A percentile compares a stretch with the other conserved stretches of the same genome.
Evolutionary conservation across 768 basidiomycete genomes (phyloP).

Genomic region (Rhizopogon vinicolor): DNA sequence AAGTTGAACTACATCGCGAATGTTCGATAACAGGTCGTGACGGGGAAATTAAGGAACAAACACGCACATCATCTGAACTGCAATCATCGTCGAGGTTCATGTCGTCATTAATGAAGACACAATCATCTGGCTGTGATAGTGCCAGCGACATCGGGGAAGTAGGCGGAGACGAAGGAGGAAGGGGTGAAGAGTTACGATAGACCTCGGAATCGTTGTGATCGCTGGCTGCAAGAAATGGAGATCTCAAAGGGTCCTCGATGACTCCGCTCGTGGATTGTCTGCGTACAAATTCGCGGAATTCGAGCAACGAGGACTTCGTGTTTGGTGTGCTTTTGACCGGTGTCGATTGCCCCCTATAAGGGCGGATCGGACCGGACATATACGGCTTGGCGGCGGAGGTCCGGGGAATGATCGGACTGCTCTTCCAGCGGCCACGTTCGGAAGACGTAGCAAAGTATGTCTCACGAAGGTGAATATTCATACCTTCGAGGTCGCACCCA

Average conservation of each 20-base stretch:
- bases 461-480: conserved; percentile 34
- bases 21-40: background rate
- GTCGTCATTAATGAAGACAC: conserved; percentile 3
- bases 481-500: conserved; percentile 27
- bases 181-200: conserved; percentile 16
- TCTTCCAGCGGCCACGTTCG: conserved; percentile 57
- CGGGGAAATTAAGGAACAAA: conserved; percentile 6
- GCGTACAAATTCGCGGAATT: conserved; percentile 1
- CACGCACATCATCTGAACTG: conserved; percentile 28
- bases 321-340: conserved; percentile 11
- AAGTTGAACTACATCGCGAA: background rate
- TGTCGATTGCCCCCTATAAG: conserved; percentile 16
- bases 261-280: conserved; percentile 1
- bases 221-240: conserved; percentile 3
- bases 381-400: conserved; percentile 8
- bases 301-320: conserved; percentile 1
- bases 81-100: conserved; percentile 2
- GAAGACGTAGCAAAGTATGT: conserved; percentile 54
- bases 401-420: conserved; percentile 37
- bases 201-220: conserved; percentile 14
- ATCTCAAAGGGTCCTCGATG: background rate
- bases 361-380: conserved; percentile 17
- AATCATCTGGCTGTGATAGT: conserved; percentile 27
- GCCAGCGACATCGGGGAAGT: conserved; percentile 37
- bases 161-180: conserved; percentile 40